Evolutionary conservation across 192 early-diverging fungal species (phyloP).

Genomic region (Mortierella hygrophila): DNA sequence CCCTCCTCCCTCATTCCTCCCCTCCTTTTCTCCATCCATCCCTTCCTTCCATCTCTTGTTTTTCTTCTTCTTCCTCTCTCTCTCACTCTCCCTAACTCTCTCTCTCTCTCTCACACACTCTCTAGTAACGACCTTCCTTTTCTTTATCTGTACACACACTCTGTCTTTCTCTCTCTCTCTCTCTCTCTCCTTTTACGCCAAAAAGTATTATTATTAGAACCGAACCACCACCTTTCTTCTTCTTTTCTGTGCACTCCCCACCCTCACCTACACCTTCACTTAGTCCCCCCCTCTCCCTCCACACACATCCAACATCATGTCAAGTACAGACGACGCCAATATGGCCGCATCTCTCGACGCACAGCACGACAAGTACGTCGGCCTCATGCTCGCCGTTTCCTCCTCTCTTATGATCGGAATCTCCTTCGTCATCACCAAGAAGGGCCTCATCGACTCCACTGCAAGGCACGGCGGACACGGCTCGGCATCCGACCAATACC

Average conservation of each 20-base stretch:
- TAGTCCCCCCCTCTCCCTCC: background rate
- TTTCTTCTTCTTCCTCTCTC: background rate
- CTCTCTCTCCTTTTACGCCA: background rate
- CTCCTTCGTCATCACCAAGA: constrained; percentile 95
- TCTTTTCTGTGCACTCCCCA: background rate
- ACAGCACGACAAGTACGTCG: constrained; percentile 82
- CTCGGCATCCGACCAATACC: constrained; percentile 79
- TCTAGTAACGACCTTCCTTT: background rate
- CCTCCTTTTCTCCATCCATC: background rate
- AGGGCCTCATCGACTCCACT: constrained; percentile 88
- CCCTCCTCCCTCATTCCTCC: background rate
- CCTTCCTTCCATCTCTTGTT: background rate
- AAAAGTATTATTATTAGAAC: constrained; percentile 1
- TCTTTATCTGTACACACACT: no score
- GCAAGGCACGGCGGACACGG: constrained; percentile 65
- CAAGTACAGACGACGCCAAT: constrained; percentile 27
- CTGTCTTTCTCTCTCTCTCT: background rate
- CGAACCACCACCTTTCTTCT: background rate
- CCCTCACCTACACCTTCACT: background rate
- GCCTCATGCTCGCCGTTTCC: constrained; percentile 88
- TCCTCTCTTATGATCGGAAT: constrained; percentile 92
- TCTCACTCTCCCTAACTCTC: background rate
- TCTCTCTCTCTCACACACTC: background rate
- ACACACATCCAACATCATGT: constrained; percentile 12
- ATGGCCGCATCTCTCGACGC: constrained; percentile 28